Base-by-base conservation (phyloP, 2,329 filamentous ascomycete species). In the Colletotrichum tabaci region DNA sequence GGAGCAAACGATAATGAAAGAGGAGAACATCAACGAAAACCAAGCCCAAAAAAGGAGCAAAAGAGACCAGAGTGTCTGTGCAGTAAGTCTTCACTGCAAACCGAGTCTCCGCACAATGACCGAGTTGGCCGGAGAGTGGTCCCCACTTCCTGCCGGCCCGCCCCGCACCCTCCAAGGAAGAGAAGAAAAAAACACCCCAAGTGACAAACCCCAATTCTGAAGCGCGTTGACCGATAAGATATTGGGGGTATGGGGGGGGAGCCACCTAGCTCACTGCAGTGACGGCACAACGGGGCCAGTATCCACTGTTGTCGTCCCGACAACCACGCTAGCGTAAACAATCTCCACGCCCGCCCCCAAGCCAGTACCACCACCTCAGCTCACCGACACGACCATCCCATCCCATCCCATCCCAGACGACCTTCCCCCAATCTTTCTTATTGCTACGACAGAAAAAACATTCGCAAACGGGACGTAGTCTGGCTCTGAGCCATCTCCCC, bases 281-380 rank as follows among this genome's bases (percentile, higher is more conserved):
- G 38, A 21, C 49, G 55, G 53, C 61, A 47, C 67, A 66, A 64
- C 66, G 18, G 40, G 47, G 64, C 50, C 3, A 21, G 46, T 56
- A 53, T 47, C 64, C 64, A 61, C 56, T n/a, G 6, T 7, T 13
- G 68, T 71, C 68, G n/a, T 58, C 64, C 46, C 53, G 68, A 67
- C 68, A 50, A 71, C 68, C 23, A 26, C 47, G 64, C 68, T 58
- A 63, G 64, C 49, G 57, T 71, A 71, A 71, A 71, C 68, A 71
- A 65, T 69, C 66, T 55, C 61, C 61, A 69, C 66, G 66, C 47
- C 52, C 18, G 44, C 60, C 61, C 56, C 56, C 26, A 40, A 52
- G 50, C 38, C 53, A 66, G 53, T 57, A 55, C 61, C 53, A 67
- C 66, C 62, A 55, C 63, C 26, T 50, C 40, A 67, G 67, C 63